Percentiles rank a stretch among this genome's conserved stretches.
Conservation (phyloP, 768 basidiomycete species). For the Exsudoporus frostii region DNA sequence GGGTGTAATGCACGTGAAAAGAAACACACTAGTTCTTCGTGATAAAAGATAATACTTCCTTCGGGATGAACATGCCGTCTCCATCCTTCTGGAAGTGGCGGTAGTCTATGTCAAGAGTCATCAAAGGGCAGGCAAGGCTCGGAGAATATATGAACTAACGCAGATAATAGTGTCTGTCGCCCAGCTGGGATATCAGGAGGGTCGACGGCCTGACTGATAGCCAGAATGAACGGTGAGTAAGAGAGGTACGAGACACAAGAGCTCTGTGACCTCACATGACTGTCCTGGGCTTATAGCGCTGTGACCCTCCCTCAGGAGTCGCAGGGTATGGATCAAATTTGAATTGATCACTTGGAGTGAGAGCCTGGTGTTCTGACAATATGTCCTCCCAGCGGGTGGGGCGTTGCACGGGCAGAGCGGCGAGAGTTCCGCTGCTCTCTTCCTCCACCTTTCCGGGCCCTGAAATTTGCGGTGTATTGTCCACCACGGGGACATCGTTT, state of each 20-base stretch:
- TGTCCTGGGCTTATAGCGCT: constrained; percentile 2
- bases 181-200: constrained; percentile 2
- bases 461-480: not conserved
- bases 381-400: not conserved
- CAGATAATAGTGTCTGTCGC: constrained; percentile 2
- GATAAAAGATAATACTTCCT: constrained; percentile 10
- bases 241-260: not conserved
- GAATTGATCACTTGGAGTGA: not conserved
- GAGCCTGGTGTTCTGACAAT: not conserved
- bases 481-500: not conserved
- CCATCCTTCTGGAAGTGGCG: constrained; percentile 1
- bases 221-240: not conserved
- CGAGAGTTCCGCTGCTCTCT: not conserved
- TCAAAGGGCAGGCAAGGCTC: not conserved
- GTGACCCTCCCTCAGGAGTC: constrained; percentile 9
- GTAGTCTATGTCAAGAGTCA: not conserved
- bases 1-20: not conserved
- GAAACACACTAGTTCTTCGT: constrained; percentile 9
- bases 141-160: not conserved
- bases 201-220: not conserved
- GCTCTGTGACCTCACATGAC: not conserved
- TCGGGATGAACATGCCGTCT: constrained; percentile 13
- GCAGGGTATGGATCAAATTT: not conserved
- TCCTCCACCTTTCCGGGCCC: not conserved
- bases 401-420: not conserved